Base-by-base conservation (phyloP, 2,329 filamentous ascomycete species). In the Grosmannia clavigera region DNA sequence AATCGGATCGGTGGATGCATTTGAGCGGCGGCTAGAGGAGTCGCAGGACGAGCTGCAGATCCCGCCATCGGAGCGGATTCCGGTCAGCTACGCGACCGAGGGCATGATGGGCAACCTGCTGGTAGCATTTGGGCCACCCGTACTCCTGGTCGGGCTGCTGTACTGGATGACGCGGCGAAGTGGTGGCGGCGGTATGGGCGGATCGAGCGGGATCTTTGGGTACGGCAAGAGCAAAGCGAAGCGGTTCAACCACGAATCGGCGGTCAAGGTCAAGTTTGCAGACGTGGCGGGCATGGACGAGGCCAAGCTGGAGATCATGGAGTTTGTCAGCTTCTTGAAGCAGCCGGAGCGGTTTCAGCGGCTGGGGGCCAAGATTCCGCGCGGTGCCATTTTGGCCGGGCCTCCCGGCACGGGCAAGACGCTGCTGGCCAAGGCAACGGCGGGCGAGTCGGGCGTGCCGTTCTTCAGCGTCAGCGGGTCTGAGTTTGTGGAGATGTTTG, bases 401-500 rank as follows among this genome's bases (percentile, higher is more conserved):
- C 94, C 94, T 58, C 94, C 94, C 3, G 94, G 94, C 79, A 99
- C 94, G 55, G 94, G 94, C 85, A 99, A 99, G 78, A 99, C 94
- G 2, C 77, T 99, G 63, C 83, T 99, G 54, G 94, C 94, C 64
- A 99, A 99, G 77, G 94, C 94, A 16, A 99, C 94, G 11, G 94
- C 94, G 57, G 94, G 94, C 71, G 94, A 99, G 76, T 96, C 94
- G 31, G 87, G 88, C 52, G 94, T 99, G 38, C 94, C 94, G 0
- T 99, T 99, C 81, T 99, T 92, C 81, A 96, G 90, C 69, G 94
- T 99, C 67, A 96, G 91, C 72, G 94, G 94, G 70, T 99, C 94
- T 56, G 94, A 99, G 72, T 99, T 99, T 70, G 92, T 99, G 38
- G 94, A 99, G 76, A 99, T 99, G 92, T 99, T 99, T 71, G 94